Base-by-base conservation (phyloP, 331 rosid species). In the Prunus yedoensis region DNA sequence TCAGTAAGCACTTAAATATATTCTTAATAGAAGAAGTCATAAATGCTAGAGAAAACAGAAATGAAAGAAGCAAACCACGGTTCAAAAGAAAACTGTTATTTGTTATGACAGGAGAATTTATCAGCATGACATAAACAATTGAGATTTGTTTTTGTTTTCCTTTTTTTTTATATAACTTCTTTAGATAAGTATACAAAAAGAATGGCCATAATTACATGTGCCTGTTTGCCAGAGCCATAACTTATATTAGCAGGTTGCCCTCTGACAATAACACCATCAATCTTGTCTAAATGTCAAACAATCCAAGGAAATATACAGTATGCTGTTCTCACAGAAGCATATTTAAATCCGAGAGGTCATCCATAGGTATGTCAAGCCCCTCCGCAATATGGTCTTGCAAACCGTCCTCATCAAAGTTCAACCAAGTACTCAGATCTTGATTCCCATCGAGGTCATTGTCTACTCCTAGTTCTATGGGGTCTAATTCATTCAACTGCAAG, bases 301-400 rank as follows among this genome's bases (percentile, higher is more conserved):
- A 66, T 79, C 80, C 81, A 81, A 68, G 81, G 66, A 77, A 79
- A 81, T 89, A 57, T 73, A 78, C 84, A 53, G 81, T 71, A 25
- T 81, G 47, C 74, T 10, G 84, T 68, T 84, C 79, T 87, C 94
- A 91, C 21, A 72, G 54, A 74, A 79, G 10, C 86, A 87, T 77
- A 74, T 74, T 75, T 84, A 92, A 78, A 21, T 83, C 91, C 64
- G 92, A 87, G 76, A 94, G 88, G 80, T 94, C 98, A 72, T 91
- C 98, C 98, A 91, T 88, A 63, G 97, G 98, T 84, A 91, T 90
- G 68, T 85, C 94, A 28, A 88, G 87, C 83, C 96, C 97, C 58
- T 76, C 74, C 1, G 74, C 70, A 80, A 87, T 91, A 66, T 78
- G 76, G 28, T 86, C 98, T 80, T 87, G 90, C 68, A 88, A 78